phyloP scores from a whole-genome alignment of 2,329 filamentous ascomycete species.

The Conoideocrella luteorostrata region DNA sequence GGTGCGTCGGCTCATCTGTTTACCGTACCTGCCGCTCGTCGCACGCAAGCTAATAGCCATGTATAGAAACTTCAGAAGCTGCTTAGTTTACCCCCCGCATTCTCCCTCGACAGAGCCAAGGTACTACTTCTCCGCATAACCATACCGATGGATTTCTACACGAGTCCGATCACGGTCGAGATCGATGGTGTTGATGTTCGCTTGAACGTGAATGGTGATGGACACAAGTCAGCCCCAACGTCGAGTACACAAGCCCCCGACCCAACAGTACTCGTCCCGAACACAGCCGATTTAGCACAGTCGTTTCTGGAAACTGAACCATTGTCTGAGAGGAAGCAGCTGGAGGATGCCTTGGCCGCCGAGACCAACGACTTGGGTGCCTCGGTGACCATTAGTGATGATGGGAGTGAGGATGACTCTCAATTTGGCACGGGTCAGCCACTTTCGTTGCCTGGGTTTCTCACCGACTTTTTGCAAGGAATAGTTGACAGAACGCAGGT shows the following conservation, averaged over 20 bases:
- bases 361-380: slow-evolving; percentile 57
- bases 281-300: slow-evolving; percentile 65
- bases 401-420: slow-evolving; percentile 55
- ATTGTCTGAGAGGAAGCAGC: slow-evolving; percentile 54
- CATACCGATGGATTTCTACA: slow-evolving; percentile 82
- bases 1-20: slow-evolving; percentile 37
- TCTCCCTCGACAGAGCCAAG: slow-evolving; percentile 67
- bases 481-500: slow-evolving; percentile 67
- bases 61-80: slow-evolving; percentile 69
- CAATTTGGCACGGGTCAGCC: slow-evolving; percentile 63
- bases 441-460: slow-evolving; percentile 61
- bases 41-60: slow-evolving; percentile 14
- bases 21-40: slow-evolving; percentile 12
- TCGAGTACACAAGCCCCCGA: slow-evolving; percentile 21
- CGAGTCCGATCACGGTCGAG: slow-evolving; percentile 74
- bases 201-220: slow-evolving; percentile 41
- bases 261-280: slow-evolving; percentile 46
- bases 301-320: slow-evolving; percentile 73
- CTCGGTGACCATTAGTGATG: slow-evolving; percentile 54
- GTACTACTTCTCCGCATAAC: slow-evolving; percentile 73
- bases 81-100: slow-evolving; percentile 65
- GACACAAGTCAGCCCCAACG: slow-evolving; percentile 36
- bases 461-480: slow-evolving; percentile 67
- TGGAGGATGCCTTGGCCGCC: slow-evolving; percentile 62
- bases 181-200: slow-evolving; percentile 74